Evolutionary conservation across 345 rosid genomes (phyloP).

Genomic region (Microthlaspi erraticum): DNA sequence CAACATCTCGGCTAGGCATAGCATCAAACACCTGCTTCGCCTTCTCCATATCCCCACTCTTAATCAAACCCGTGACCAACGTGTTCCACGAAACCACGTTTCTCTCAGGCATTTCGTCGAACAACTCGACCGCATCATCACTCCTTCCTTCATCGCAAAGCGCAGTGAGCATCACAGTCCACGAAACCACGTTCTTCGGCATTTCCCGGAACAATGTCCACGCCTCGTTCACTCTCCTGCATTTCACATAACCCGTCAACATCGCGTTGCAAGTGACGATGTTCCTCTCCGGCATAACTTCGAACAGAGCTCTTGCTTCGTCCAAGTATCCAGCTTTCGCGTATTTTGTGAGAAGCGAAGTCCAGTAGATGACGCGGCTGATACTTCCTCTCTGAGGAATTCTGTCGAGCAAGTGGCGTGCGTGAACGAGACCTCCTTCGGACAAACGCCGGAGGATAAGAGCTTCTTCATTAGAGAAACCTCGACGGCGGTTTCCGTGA

Average conservation of each 20-base stretch:
- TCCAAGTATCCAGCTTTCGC: constrained; percentile 54
- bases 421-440: constrained; percentile 44
- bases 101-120: constrained; percentile 67
- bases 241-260: constrained; percentile 56
- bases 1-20: constrained; percentile 51
- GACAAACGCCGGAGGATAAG: constrained; percentile 47
- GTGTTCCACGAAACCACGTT: constrained; percentile 73
- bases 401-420: constrained; percentile 61
- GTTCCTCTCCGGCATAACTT: constrained; percentile 58
- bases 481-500: constrained; percentile 21
- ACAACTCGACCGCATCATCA: constrained; percentile 54
- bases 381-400: constrained; percentile 50
- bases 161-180: constrained; percentile 67
- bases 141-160: constrained; percentile 52
- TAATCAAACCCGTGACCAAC: constrained; percentile 58
- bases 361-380: constrained; percentile 53
- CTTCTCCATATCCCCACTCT: constrained; percentile 55
- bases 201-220: constrained; percentile 53
- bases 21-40: constrained; percentile 56
- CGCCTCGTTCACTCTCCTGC: constrained; percentile 55
- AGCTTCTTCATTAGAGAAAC: constrained; percentile 47
- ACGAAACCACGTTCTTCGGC: constrained; percentile 67
- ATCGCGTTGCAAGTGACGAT: constrained; percentile 66
- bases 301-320: constrained; percentile 60
- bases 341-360: constrained; percentile 58